A percentile compares a stretch with the other conserved stretches of the same genome.
phyloP scores from a whole-genome alignment of 176 grass and related monocot species.

The Panicum miliaceum region DNA sequence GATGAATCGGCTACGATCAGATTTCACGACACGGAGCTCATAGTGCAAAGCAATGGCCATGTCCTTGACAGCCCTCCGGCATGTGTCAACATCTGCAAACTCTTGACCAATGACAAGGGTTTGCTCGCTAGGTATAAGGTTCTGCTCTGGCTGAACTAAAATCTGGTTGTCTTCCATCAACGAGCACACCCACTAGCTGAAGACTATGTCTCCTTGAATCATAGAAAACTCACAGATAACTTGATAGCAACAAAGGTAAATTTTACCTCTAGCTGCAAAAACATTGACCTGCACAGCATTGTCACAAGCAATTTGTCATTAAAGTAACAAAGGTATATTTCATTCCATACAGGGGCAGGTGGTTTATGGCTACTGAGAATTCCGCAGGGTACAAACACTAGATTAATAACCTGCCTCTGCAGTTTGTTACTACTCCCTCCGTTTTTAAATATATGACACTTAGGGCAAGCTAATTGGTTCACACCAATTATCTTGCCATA shows the following conservation, averaged over 20 bases:
- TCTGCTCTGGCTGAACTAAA: constrained; percentile 55
- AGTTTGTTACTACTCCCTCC: constrained; percentile 2
- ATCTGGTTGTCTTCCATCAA: constrained; percentile 57
- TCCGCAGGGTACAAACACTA: neutral
- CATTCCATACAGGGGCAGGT: neutral
- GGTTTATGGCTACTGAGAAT: neutral
- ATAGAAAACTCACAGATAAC: constrained; percentile 4
- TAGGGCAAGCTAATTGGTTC: neutral
- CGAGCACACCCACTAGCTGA: constrained; percentile 16
- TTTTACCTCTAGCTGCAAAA: constrained; percentile 8
- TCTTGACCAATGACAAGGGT: constrained; percentile 82
- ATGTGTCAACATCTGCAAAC: constrained; percentile 81
- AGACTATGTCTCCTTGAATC: constrained; percentile 31
- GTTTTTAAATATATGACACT: neutral
- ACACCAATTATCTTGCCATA: too few relatives aligned
- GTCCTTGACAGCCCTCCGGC: constrained; percentile 78
- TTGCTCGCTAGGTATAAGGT: constrained; percentile 41
- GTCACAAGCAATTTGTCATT: constrained; percentile 19
- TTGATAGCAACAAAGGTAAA: neutral
- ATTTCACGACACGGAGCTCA: constrained; percentile 89
- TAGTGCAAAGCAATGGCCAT: constrained; percentile 96
- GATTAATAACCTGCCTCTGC: neutral
- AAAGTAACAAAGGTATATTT: neutral
- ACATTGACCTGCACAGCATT: constrained; percentile 41
- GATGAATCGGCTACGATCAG: constrained; percentile 90